Conservation (phyloP, 2,329 filamentous ascomycete species). For the Fusarium sp. region DNA sequence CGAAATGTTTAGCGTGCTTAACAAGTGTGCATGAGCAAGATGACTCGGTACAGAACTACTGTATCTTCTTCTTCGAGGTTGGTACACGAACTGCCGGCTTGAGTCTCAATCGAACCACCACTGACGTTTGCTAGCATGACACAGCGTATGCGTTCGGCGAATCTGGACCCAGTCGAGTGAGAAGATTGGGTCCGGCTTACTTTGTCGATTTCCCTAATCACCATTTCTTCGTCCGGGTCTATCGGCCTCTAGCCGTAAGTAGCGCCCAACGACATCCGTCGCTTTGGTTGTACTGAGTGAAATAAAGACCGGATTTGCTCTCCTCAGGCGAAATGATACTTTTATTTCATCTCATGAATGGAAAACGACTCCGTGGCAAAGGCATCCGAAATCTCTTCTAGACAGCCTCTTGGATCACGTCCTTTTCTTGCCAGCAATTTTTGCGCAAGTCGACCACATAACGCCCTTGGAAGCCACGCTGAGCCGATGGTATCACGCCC, state of each 20-base stretch:
- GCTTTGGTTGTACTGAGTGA: constrained; percentile 31
- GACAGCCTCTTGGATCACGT: constrained; percentile 66
- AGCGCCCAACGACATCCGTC: neutral
- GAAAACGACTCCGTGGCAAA: constrained; percentile 64
- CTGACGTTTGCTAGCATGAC: constrained; percentile 58
- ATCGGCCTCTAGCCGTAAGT: constrained; percentile 65
- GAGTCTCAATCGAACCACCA: neutral
- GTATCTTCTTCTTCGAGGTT: constrained; percentile 67
- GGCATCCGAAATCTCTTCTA: constrained; percentile 63
- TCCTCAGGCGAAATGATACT: constrained; percentile 63
- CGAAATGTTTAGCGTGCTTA: constrained; percentile 60
- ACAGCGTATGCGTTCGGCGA: constrained; percentile 56
- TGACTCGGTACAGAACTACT: constrained; percentile 57
- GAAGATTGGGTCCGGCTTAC: constrained; percentile 58
- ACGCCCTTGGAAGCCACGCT: constrained; percentile 55
- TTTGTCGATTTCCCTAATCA: constrained; percentile 67
- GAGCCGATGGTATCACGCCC: constrained; percentile 58
- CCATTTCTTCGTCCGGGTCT: constrained; percentile 69
- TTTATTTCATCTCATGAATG: constrained; percentile 66
- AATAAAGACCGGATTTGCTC: constrained; percentile 59
- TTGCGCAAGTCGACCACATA: constrained; percentile 60
- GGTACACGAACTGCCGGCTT: constrained; percentile 29
- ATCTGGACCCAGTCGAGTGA: constrained; percentile 51
- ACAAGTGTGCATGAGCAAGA: constrained; percentile 49
- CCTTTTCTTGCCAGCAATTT: constrained; percentile 60